Evolutionary conservation across 176 grass and related monocot species (phyloP), one percentile per base, ranked within the genome.

Genomic region (Avena insularis): DNA sequence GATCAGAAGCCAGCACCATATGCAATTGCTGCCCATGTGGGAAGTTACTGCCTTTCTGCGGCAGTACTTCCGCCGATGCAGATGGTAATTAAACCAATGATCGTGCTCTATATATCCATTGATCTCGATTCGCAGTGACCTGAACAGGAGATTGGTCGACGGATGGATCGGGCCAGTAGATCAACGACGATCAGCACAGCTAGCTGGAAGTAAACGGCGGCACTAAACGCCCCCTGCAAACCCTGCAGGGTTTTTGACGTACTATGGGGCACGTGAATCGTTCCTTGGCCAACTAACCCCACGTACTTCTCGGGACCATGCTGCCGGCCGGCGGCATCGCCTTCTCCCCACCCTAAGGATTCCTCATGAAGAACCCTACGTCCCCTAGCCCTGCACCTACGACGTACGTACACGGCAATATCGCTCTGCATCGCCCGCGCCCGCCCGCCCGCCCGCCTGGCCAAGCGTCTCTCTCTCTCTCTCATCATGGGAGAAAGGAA

Each of bases 291-390:
- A 80, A 46, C 82, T 55, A 64, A 59, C 70, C n/a, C 20, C 33
- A 60, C 83, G 83, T 85, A 74, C 77, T 76, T 71, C 15, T 20
- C 21, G 88, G 88, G 84, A 90, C 88, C 88, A 90, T 86, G 79
- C 40, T 43, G 40, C 35, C 29, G 25, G 54, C 55, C 15, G 57
- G 58, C 54, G 69, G 45, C 82, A 20, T 16, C 11, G 87, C 17
- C 64, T 79, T 40, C 82, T 76, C 86, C 83, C 90, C 90, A 89
- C 83, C 74, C 90, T 89, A 89, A 20, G 71, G 86, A 92, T 89
- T 92, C 86, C 90, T 84, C 82, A 89, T 88, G 78, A 86, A 92
- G 79, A 83, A 73, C 70, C 86, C 82, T 91, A 88, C 29, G 27
- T 36, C 12, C 84, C 19, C 9, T 84, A 78, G 63, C 48, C 53